Base-by-base conservation (phyloP, 1,139 yeast genomes). In the Meyerozyma sp. region DNA sequence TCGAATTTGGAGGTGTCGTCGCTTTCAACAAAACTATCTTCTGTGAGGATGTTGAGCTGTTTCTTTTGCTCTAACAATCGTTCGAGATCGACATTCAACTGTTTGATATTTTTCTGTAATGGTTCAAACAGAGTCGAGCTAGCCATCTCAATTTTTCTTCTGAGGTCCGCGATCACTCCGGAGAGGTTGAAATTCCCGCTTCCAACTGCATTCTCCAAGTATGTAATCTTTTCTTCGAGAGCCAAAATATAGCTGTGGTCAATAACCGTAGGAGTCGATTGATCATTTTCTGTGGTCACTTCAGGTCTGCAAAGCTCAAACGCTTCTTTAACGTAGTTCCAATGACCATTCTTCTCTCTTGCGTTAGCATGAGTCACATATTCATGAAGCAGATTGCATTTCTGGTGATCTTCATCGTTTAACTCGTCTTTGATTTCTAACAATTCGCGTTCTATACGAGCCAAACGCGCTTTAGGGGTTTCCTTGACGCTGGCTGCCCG, bases 381-480 rank as follows among this genome's bases (percentile, higher is more conserved):
- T 10, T 34, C 37, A 10, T 10, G 37, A 6, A 34, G n/a, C 37
- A 20, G 37, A 13, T 18, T 16, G 25, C 37, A 21, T 45, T 52
- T 26, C 44, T 44, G 20, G 41, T 42, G 16, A 48, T 42, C 30
- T 36, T 36, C 21, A 37, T 16, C 20, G 49, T 42, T n/a, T 40
- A 41, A 10, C 10, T 18, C 29, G 44, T 43, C 23, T 32, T 41
- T 21, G 7, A 52, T 20, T 35, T 50, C 51, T 8, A 25, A 42
- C 26, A 53, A 37, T 29, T 53, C 56, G 8, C 36, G 39, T 8
- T 46, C 44, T 10, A 53, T 49, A 13, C 56, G 41, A 7, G 44
- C 43, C n/a, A 53, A 41, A 26, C 46, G 41, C 44, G 46, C 47
- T 21, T 20, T 40, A 8, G 41, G 36, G 11, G 55, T 46, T 36